A percentile compares a stretch with the other conserved stretches of the same genome.
Conservation (phyloP, 148 eudicot species). For the Silene conica region DNA sequence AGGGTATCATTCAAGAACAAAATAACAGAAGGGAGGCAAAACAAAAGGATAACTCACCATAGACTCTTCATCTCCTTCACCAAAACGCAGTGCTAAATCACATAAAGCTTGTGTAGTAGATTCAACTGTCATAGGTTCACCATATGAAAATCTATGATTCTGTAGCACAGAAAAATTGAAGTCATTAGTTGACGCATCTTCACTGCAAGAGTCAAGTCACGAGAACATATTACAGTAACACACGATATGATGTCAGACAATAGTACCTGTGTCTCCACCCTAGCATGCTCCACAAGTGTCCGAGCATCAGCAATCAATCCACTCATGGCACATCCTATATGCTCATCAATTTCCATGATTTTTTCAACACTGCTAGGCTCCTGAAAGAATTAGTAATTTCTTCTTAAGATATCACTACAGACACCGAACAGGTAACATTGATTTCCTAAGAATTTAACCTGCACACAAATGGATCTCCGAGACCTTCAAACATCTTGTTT, state of each 20-base stretch:
- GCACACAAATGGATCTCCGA: no score
- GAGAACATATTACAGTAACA: neutral
- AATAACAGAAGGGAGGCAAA: neutral
- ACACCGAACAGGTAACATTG: neutral
- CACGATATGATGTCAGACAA: neutral
- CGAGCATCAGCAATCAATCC: slow-evolving; percentile 99
- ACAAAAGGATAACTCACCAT: slow-evolving; percentile 53
- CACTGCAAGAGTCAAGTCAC: neutral
- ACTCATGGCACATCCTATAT: slow-evolving; percentile 99
- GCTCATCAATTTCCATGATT: slow-evolving; percentile 97
- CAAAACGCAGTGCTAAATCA: slow-evolving; percentile 93
- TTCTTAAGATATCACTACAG: neutral
- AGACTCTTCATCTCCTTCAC: slow-evolving; percentile 98
- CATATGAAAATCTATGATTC: slow-evolving; percentile 99
- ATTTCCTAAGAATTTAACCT: neutral
- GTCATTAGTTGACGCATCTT: slow-evolving; percentile 2
- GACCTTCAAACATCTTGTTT: no score
- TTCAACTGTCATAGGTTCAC: slow-evolving; percentile 99
- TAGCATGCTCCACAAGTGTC: slow-evolving; percentile 97
- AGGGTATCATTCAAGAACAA: neutral
- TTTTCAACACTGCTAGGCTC: slow-evolving; percentile 99
- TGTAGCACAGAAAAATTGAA: slow-evolving; percentile 24
- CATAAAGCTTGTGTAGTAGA: slow-evolving; percentile 97
- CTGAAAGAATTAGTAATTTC: slow-evolving; percentile 31
- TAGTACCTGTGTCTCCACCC: slow-evolving; percentile 94